Base-by-base conservation (phyloP, 345 rosid species). In the Salix dunnii region DNA sequence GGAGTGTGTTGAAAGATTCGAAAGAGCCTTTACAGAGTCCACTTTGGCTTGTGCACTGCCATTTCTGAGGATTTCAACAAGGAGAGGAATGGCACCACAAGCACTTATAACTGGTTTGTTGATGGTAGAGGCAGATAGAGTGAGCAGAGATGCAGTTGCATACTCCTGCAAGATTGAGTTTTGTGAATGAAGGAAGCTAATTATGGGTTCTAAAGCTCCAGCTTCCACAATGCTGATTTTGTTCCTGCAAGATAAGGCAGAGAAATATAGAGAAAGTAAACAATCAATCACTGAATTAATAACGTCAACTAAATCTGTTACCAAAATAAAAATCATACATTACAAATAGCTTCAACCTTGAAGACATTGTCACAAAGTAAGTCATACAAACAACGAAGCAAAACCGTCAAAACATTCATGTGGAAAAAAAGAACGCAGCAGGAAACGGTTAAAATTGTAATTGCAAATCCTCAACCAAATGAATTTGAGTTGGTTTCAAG, bases 81-180 rank as follows among this genome's bases (percentile, higher is more conserved):
- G 86, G 58, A 91, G 78, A 79, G 99, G 99, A 83, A 93, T 90
- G 73, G 92, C 98, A 18, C 90, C 94, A 16, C 91, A 82, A 72
- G 85, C 85, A 72, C 97, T 85, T 27, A 96, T 90, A 78, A 92
- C 73, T 30, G 97, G 94, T 86, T 91, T 96, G 88, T 93, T 96
- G 74, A 61, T 74, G 58, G 89, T 55, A 10, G 98, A 91, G 67
- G 97, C 99, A 0, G 99, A 96, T 43, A 96, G 86, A 28, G 99
- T 93, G 70, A 93, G 96, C 80, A 96, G 79, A 66, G 96, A 82
- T 16, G 99, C 98, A 64, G 98, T 84, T 43, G 99, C 98, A 77
- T 80, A 81, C 80, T 92, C 99, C 72, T 87, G 90, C 40, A 96
- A 84, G 83, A 84, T 89, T 68, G 73, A 67, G 63, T 84, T 85